Evolutionary conservation across 2,329 filamentous ascomycete genomes (phyloP), one percentile per base, ranked within the genome.

Genomic region (Fusarium clavum): DNA sequence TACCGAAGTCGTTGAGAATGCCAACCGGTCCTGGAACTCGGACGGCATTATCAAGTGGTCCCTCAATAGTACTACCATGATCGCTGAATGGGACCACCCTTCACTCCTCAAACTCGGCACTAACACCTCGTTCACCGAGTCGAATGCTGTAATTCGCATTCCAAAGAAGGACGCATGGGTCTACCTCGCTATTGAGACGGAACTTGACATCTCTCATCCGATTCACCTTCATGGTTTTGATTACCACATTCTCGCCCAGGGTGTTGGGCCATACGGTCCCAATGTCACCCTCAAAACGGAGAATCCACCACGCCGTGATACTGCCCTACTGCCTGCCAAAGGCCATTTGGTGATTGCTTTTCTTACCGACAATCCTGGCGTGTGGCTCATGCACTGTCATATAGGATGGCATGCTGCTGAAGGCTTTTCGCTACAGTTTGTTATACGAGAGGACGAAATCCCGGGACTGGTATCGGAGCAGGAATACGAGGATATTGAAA

Each of bases 301-400:
- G 18, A 88, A 87, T 73, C 85, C 86, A 1, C 81, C 83, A 24
- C 83, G 86, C 9, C 82, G 87, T 48, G 86, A 88, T 71, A 83
- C 84, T 8, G 84, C 85, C 10, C 81, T 84, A 64, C 79, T 88
- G 4, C 81, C 81, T 4, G 75, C 73, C 4, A 70, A 73, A 27
- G 85, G 85, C 0, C 83, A 84, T 72, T 61, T 86, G 14, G 82
- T 86, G 20, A 76, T 88, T 44, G 85, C 83, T 13, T 84, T 86
- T 61, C 75, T 84, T 69, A 80, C 81, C 0, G 79, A 83, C 61
- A 88, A 87, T 75, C 83, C 85, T 1, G 85, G 85, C 0, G 77
- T 79, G 1, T 86, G 84, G 84, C 77, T 84, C 13, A 81, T 86
- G 76, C 84, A 86, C 72, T 86, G 84, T 71, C 84, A 86, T 72